Base-by-base conservation (phyloP, 2,329 filamentous ascomycete genomes). In the Claviceps spartinae region DNA sequence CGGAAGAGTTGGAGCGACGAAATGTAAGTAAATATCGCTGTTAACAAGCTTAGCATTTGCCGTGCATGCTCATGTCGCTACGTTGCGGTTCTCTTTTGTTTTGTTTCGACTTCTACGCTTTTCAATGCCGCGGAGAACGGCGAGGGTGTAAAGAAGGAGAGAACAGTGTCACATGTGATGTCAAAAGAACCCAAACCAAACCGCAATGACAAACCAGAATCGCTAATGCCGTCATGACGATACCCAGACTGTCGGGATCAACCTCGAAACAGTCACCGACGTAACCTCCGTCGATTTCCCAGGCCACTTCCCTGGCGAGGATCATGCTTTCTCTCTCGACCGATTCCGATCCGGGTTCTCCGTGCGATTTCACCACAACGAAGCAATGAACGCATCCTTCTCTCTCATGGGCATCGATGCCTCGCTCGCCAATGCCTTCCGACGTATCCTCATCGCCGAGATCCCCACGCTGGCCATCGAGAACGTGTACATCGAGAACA, bases 401-500 rank as follows among this genome's bases (percentile, higher is more conserved):
- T 96, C 90, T 37, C 81, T 98, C 57, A 78, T 95, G 61, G 90
- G 91, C 60, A 72, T 96, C 61, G 93, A 98, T 66, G 89, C 93
- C 62, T 84, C 88, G 51, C 82, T 98, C 65, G 88, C 93, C 63
- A 98, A 98, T 67, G 93, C 94, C 63, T 95, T 97, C 75, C 89
- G 93, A 55, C 88, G 93, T 61, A 97, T 97, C 62, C 78, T 97
- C 62, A 85, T 98, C 67, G 80, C 91, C 59, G 94, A 98, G 73
- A 86, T 98, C 50, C 89, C 91, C 18, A 93, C 89, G 2, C 78
- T 98, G 46, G 93, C 94, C 59, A 90, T 98, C 62, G 93, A 98
- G 74, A 84, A 82, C 56, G 88, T 95, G 65, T 98, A 86, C 71
- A 83, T 97, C 57, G 80, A 88, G 66, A 94, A 96, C 75, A 98